Evolutionary conservation across 192 early-diverging fungal genomes (phyloP).

Genomic region (Allomyces arbusculus): DNA sequence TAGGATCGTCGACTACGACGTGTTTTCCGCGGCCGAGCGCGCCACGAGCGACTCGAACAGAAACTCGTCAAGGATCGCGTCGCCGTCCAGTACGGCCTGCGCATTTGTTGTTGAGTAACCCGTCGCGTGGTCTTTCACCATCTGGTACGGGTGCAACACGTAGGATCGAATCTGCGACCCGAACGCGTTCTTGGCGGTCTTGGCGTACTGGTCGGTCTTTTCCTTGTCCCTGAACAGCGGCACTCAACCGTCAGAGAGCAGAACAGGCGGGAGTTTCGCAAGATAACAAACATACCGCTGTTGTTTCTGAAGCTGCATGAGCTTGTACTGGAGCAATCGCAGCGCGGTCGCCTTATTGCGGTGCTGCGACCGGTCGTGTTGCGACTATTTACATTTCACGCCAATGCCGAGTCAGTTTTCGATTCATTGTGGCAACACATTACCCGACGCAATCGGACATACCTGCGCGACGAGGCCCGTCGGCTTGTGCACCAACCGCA

Average conservation of each 20-base stretch:
- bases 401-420: background rate
- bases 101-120: constrained; percentile 23
- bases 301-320: constrained; percentile 15
- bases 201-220: constrained; percentile 14
- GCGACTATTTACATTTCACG: constrained; percentile 9
- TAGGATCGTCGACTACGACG: too few relatives aligned
- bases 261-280: too few relatives aligned
- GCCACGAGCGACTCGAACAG: background rate
- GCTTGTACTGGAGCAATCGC: constrained; percentile 18
- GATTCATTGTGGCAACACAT: background rate
- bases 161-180: constrained; percentile 38
- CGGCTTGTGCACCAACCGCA: constrained; percentile 28
- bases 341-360: constrained; percentile 27
- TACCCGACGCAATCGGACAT: background rate
- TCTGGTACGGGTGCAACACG: constrained; percentile 37
- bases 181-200: constrained; percentile 23
- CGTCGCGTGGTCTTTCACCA: constrained; percentile 35
- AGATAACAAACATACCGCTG: background rate
- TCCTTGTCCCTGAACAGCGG: constrained; percentile 10
- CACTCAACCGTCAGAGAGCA: too few relatives aligned
- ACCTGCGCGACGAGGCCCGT: constrained; percentile 21
- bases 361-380: constrained; percentile 29
- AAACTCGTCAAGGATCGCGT: constrained; percentile 14
- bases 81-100: constrained; percentile 25
- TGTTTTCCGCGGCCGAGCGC: too few relatives aligned